Base-by-base conservation (phyloP, 768 basidiomycete species). In the Tricholoma hemisulphureum region DNA sequence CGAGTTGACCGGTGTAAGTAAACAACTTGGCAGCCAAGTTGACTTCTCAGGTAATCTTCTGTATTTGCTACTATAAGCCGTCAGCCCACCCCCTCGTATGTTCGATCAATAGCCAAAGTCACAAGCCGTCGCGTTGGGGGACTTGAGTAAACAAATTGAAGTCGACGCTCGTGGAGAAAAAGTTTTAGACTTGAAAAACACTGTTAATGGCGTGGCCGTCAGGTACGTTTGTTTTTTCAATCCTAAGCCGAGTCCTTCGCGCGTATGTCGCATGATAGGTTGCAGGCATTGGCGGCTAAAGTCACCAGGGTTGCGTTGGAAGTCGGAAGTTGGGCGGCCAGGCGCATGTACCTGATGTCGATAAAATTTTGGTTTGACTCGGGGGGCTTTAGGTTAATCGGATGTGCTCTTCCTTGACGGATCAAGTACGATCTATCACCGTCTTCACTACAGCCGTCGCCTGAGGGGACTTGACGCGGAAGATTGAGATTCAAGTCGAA, bases 51-150 rank as follows among this genome's bases (percentile, higher is more conserved):
- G 75, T 74, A 16, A 4, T 60, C 59, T n/a, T n/a, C n/a, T 34
- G 45, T 43, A 2, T n/a, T n/a, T 10, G 43, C 8, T 23, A 46
- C 45, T 6, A 46, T 6, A 46, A 24, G 26, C 45, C 2, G 4
- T 28, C 6, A 24, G 21, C 23, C 26, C 41, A 53, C 14, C 16
- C 24, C 18, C 21, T n/a, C 50, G 9, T 53, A 76, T 73, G 91
- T 93, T 62, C 86, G 95, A 57, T 91, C 89, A 49, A 95, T 95
- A 58, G 91, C 93, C 6, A 85, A 86, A 60, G 95, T 98, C 59
- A 97, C 95, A 18, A 74, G 95, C 95, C 4, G 94, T 97, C 69
- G 95, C 94, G 0, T 75, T 89, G 51, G 95, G 95, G 21, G 94
- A 98, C 72, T 75, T 94, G 64, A 87, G 84, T 51, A n/a, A 91